A percentile compares a stretch with the other conserved stretches of the same genome.
Conservation (phyloP, 208 protist genomes). For the Crithidia acanthocephali region DNA sequence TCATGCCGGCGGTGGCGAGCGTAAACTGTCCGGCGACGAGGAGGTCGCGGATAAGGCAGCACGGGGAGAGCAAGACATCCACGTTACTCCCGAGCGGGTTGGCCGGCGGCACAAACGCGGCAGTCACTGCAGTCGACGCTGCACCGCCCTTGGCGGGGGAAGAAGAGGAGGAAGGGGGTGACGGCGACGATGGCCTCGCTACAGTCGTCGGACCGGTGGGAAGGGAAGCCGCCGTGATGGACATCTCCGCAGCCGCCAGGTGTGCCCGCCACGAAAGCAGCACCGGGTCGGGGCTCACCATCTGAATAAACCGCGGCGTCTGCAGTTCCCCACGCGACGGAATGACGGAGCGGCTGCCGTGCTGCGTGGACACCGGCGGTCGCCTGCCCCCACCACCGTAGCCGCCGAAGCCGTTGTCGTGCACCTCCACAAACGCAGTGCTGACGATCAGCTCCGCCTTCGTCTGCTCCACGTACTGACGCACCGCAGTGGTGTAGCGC, state of each 20-base stretch:
- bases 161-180: not conserved
- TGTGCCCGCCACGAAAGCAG: slow-evolving; percentile 41
- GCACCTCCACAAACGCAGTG: slow-evolving; percentile 21
- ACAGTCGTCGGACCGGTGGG: too few species aligned
- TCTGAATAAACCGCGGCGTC: slow-evolving; percentile 53
- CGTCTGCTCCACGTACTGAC: slow-evolving; percentile 42
- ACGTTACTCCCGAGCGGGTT: not conserved
- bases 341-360: not conserved
- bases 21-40: slow-evolving; percentile 48
- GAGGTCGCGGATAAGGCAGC: slow-evolving; percentile 62
- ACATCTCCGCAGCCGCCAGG: slow-evolving; percentile 21
- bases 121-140: too few species aligned
- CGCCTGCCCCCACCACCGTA: slow-evolving; percentile 11
- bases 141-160: not conserved
- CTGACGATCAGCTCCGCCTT: slow-evolving; percentile 28
- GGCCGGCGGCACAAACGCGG: too few species aligned
- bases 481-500: slow-evolving; percentile 49
- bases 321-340: slow-evolving; percentile 56
- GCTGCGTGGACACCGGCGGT: too few species aligned
- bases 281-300: slow-evolving; percentile 51
- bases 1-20: slow-evolving; percentile 39
- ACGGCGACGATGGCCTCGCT: not conserved
- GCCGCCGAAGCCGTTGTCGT: slow-evolving; percentile 2
- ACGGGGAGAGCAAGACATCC: slow-evolving; percentile 40
- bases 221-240: too few species aligned